Evolutionary conservation across 2,329 filamentous ascomycete genomes (phyloP), one percentile per base, ranked within the genome.

Genomic region (Chrysosporium keratinophilum): DNA sequence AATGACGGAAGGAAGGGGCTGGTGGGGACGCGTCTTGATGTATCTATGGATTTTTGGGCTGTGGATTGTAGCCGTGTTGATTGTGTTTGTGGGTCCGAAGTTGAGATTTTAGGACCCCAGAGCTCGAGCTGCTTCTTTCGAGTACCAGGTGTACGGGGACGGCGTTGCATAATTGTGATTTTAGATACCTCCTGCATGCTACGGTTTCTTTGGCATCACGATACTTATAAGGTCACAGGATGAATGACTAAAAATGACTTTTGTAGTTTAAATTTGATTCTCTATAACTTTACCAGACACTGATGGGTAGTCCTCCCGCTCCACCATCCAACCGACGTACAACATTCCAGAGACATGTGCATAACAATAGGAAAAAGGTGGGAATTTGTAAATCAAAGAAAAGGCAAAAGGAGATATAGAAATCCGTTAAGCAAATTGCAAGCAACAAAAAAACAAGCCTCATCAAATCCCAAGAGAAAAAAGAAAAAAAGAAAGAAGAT

Each of bases 61-160:
- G 58, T 91, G 88, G 83, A 62, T 94, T n/a, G 71, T 81, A 23
- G 79, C 88, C 15, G 73, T 95, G 35, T 62, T 94, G 66, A 69
- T 96, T 59, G 90, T 96, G 11, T 91, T 91, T 73, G 78, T 91
- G 49, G 74, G 88, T 65, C 91, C 91, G 0, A 97, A 96, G 74
- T 70, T 96, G 66, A 78, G 91, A 63, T 93, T 95, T 64, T 95
- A 64, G 74, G 41, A 28, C 2, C 3, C 23, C 7, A 3, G 23
- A 28, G 23, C 19, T 15, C 4, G 28, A 11, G 11, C 28, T 47
- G 37, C 28, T 44, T 6, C n/a, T 44, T 44, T 17, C n/a, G 42
- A 20, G 19, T 23, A 23, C 9, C 9, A 7, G 9, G 23, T 28
- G 7, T 4, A 28, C 23, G 7, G 23, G n/a, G n/a, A n/a, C n/a